A percentile compares a stretch with the other conserved stretches of the same genome.
Conservation (phyloP, 1,284 basidiomycete genomes). For the Naganishia albida region DNA sequence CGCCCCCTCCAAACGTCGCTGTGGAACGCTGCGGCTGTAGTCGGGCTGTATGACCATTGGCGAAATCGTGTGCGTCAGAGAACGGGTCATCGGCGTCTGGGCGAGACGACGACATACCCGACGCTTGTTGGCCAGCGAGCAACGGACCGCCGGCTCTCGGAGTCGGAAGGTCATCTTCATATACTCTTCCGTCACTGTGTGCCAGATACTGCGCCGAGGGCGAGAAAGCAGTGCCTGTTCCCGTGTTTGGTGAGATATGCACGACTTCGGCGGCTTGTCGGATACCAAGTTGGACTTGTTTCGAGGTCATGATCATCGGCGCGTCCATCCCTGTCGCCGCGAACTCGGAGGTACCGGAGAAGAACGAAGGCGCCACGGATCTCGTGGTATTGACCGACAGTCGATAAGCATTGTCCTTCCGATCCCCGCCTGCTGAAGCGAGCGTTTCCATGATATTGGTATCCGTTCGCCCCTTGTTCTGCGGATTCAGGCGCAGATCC, state of each 20-base stretch:
- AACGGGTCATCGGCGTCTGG: conserved; percentile 9
- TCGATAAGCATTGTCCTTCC: conserved; percentile 32
- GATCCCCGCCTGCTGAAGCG: neutral
- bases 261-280: conserved; percentile 54
- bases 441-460: conserved; percentile 26
- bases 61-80: conserved; percentile 3
- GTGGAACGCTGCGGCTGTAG: conserved; percentile 19
- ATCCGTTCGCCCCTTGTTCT: neutral
- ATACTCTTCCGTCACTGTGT: conserved; percentile 27
- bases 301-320: conserved; percentile 53
- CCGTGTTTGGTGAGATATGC: conserved; percentile 37
- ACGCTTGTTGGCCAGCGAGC: neutral
- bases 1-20: conserved; percentile 25
- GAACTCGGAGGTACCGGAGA: conserved; percentile 45
- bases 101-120: neutral
- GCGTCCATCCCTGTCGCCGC: conserved; percentile 50
- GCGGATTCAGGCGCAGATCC: conserved; percentile 48
- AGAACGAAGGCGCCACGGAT: conserved; percentile 48
- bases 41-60: neutral
- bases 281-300: conserved; percentile 51
- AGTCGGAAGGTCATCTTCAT: conserved; percentile 35
- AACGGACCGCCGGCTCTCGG: neutral
- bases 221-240: neutral
- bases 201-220: conserved; percentile 5
- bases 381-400: conserved; percentile 41